Base-by-base conservation (phyloP, 352 stramenopile genomes). In the Pythium monospermum region DNA sequence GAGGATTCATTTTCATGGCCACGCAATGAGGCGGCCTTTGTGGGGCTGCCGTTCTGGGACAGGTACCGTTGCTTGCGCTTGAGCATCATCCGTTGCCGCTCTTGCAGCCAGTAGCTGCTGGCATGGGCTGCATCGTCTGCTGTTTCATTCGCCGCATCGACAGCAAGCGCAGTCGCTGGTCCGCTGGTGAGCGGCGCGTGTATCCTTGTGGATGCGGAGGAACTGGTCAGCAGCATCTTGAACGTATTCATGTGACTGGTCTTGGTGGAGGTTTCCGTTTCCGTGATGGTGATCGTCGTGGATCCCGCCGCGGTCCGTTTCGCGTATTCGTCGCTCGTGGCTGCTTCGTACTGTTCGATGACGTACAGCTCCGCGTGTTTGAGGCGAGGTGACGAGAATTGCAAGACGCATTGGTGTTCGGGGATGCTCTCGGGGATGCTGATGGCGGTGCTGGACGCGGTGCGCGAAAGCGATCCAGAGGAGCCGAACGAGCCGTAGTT, bases 91-190 rank as follows among this genome's bases (percentile, higher is more conserved):
- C 72, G 64, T 49, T 86, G 74, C 32, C 82, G 73, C 57, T 91
- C 75, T 43, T 82, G 76, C 43, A 85, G 73, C 79, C 79, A 91
- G 64, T 91, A 85, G 50, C 83, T 87, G 57, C 81, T 68, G 22
- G 82, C 65, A 36, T 64, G 12, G 22, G 22, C 23, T 26, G 35
- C 26, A 26, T 30, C 37, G 16, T 31, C 28, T 13, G 33, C 18
- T 19, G 68, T 54, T 10, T 51, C 54, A n/a, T 59, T 45, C n/a
- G n/a, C n/a, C n/a, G n/a, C n/a, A n/a, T n/a, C n/a, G n/a, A n/a
- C n/a, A n/a, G n/a, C n/a, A n/a, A n/a, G n/a, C n/a, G n/a, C n/a
- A n/a, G n/a, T n/a, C n/a, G n/a, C n/a, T n/a, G n/a, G n/a, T n/a
- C n/a, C n/a, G n/a, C n/a, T n/a, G 10, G 30, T 35, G 8, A 13